A percentile compares a stretch with the other conserved stretches of the same genome.
Conservation (phyloP, 169 alveolate species). For the Plasmodium billcollinsi region DNA sequence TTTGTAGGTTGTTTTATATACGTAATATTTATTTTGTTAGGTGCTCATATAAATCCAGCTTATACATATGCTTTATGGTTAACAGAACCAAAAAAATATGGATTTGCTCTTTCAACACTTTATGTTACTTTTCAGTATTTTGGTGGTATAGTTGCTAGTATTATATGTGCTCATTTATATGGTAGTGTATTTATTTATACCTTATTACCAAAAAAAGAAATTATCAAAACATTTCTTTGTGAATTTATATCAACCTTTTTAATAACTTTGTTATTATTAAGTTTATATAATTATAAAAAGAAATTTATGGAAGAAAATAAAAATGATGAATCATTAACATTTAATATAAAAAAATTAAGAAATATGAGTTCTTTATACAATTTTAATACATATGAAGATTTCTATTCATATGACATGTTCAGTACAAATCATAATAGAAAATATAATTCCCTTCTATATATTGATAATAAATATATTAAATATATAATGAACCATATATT, state of each 20-base stretch:
- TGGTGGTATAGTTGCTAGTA: conserved; percentile 71
- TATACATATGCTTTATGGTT: conserved; percentile 69
- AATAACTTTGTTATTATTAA: conserved; percentile 49
- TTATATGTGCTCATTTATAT: conserved; percentile 60
- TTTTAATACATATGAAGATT: conserved; percentile 43
- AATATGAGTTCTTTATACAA: conserved; percentile 43
- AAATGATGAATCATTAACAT: conserved; percentile 38
- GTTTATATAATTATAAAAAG: conserved; percentile 67
- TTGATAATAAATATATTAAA: conserved; percentile 68
- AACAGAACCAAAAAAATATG: conserved; percentile 66
- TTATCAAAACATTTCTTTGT: conserved; percentile 71
- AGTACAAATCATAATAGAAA: conserved; percentile 2
- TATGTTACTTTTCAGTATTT: conserved; percentile 61
- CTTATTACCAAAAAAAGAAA: conserved; percentile 40
- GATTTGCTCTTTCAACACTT: conserved; percentile 53
- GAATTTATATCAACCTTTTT: conserved; percentile 68
- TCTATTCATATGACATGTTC: conserved; percentile 38
- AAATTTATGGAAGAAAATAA: conserved; percentile 50
- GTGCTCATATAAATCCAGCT: conserved; percentile 74
- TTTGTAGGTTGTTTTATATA: conserved; percentile 69
- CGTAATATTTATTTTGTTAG: conserved; percentile 52
- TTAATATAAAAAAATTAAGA: conserved; percentile 22
- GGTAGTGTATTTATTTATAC: conserved; percentile 69
- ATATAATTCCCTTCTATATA: conserved; percentile 8
- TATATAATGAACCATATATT: conserved; percentile 61